Evolutionary conservation across 805 yeast species (phyloP).

Genomic region (Yarrowia bubula): DNA sequence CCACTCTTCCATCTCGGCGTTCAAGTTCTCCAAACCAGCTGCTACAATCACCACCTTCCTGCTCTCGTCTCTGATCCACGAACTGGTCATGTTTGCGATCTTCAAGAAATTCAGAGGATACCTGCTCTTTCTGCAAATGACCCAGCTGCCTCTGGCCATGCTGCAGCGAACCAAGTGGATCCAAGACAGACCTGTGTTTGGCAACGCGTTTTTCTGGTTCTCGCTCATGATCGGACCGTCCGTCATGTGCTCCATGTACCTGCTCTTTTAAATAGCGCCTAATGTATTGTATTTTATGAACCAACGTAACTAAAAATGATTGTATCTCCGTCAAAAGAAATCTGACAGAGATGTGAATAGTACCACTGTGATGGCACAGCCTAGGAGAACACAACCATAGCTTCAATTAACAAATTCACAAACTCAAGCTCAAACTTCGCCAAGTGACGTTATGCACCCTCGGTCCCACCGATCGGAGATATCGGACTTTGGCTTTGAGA

Average conservation of each 20-base stretch:
- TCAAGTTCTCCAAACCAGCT: slow-evolving; percentile 57
- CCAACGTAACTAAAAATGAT: too few relatives aligned
- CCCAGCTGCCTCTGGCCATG: slow-evolving; percentile 76
- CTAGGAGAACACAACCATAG: too few relatives aligned
- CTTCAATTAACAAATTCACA: too few relatives aligned
- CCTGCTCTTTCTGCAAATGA: slow-evolving; percentile 75
- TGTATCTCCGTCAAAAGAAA: too few relatives aligned
- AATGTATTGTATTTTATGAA: background rate
- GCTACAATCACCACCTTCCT: slow-evolving; percentile 66
- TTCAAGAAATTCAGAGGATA: slow-evolving; percentile 80
- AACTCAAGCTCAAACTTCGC: background rate
- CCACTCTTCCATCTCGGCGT: slow-evolving; percentile 79
- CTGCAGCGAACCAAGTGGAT: slow-evolving; percentile 60
- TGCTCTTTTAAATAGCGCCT: slow-evolving; percentile 53
- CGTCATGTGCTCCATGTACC: slow-evolving; percentile 76
- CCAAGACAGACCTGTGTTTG: slow-evolving; percentile 55
- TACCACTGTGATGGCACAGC: too few relatives aligned
- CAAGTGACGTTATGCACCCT: background rate
- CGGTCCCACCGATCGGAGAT: background rate
- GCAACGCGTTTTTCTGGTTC: slow-evolving; percentile 84
- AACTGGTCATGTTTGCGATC: slow-evolving; percentile 85
- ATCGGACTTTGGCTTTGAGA: background rate
- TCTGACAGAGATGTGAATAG: too few relatives aligned
- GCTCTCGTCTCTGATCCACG: slow-evolving; percentile 81
- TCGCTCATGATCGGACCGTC: slow-evolving; percentile 91